A percentile compares a stretch with the other conserved stretches of the same genome.
phyloP scores from a whole-genome alignment of 2,329 filamentous ascomycete species.

The Lachnum nothofagi region DNA sequence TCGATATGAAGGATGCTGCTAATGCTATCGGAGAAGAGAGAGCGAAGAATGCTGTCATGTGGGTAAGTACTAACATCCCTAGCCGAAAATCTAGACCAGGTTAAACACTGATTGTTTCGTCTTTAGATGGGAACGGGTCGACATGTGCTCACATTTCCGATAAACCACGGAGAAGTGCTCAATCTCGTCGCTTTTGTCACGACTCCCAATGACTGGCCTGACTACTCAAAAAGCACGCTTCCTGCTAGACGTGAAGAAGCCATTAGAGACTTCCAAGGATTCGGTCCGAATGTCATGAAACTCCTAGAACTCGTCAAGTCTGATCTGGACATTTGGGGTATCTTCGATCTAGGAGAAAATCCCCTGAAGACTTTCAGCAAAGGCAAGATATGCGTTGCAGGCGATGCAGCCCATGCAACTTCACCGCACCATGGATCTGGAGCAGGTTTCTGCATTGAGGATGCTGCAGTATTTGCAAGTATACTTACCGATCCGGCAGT shows the following conservation, averaged over 20 bases:
- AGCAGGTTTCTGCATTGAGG: constrained; percentile 51
- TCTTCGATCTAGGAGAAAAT: constrained; percentile 41
- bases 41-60: constrained; percentile 42
- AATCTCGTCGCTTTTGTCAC: constrained; percentile 50
- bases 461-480: constrained; percentile 38
- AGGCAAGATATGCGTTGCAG: constrained; percentile 44
- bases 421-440: constrained; percentile 55
- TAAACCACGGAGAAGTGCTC: constrained; percentile 48
- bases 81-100: constrained; percentile 36
- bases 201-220: constrained; percentile 38
- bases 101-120: constrained; percentile 46
- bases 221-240: constrained; percentile 33
- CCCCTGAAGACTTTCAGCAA: constrained; percentile 34
- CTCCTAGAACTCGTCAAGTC: constrained; percentile 8
- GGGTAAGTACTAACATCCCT: neutral
- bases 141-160: constrained; percentile 34
- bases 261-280: constrained; percentile 36
- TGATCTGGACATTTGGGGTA: constrained; percentile 42
- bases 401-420: constrained; percentile 58
- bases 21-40: constrained; percentile 42
- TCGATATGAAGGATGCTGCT: constrained; percentile 50
- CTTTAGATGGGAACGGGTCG: neutral
- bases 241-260: constrained; percentile 40
- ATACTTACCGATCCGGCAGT: constrained; percentile 34
- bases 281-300: constrained; percentile 30